phyloP scores from a whole-genome alignment of 345 rosid species.

The Melastoma malabathricum region DNA sequence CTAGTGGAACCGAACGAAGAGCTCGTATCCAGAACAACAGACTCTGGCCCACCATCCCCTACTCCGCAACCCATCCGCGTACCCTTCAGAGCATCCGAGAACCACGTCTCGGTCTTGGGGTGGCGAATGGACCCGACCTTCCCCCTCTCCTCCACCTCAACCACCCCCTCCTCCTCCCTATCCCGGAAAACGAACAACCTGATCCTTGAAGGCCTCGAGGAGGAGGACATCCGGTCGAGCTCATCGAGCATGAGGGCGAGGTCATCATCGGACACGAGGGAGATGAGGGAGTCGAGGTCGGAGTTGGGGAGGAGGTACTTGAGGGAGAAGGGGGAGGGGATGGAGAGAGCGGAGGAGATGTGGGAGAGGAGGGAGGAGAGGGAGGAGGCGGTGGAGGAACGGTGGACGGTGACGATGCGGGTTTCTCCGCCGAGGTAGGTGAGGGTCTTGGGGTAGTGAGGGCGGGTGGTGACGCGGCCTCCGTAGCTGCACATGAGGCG shows the following conservation, averaged over 20 bases:
- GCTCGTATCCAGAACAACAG: constrained; percentile 52
- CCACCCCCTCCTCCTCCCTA: constrained; percentile 11
- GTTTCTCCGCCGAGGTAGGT: constrained; percentile 41
- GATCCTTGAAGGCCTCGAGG: constrained; percentile 17
- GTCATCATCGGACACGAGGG: constrained; percentile 34
- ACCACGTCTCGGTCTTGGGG: constrained; percentile 75
- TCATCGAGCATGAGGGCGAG: constrained; percentile 29
- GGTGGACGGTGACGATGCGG: constrained; percentile 30
- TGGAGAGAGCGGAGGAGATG: constrained; percentile 21
- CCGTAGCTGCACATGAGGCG: constrained; percentile 84
- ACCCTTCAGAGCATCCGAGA: constrained; percentile 58
- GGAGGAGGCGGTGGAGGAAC: constrained; percentile 12
- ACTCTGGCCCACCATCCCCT: constrained; percentile 40
- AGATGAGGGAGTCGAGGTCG: constrained; percentile 40
- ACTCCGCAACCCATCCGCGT: constrained; percentile 34
- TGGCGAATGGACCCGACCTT: constrained; percentile 10
- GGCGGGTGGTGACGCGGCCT: constrained; percentile 43
- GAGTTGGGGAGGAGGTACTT: constrained; percentile 40
- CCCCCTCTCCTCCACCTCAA: constrained; percentile 12
- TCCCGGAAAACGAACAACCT: constrained; percentile 22
- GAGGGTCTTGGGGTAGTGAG: constrained; percentile 28
- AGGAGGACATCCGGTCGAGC: constrained; percentile 14
- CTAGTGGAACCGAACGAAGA: constrained; percentile 75
- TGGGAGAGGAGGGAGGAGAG: constrained; percentile 23
- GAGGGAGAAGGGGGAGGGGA: constrained; percentile 19